Evolutionary conservation across 768 basidiomycete genomes (phyloP), one percentile per base, ranked within the genome.

Genomic region (Chalciporus pseudorubinellus): DNA sequence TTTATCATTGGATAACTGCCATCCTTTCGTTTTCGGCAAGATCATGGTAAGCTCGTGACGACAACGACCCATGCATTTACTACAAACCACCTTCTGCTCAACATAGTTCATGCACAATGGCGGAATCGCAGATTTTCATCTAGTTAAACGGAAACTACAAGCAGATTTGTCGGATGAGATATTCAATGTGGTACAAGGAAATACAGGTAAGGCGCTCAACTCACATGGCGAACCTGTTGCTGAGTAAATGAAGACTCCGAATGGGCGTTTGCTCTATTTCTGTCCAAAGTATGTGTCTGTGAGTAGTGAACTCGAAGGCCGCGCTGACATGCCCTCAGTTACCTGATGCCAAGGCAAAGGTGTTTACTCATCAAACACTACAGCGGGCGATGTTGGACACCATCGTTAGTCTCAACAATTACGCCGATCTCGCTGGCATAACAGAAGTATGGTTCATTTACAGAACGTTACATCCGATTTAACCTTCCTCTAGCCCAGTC

Each of bases 41-140:
- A 73, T 99, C 43, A 97, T 98, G 92, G 94, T 93, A 70, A 57
- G 53, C 19, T 43, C 22, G 34, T n/a, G n/a, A n/a, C 6, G 16
- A 36, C 6, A 36, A 36, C 6, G 34, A 36, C 6, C 34, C 14
- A 16, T n/a, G 10, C 7, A 6, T 6, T n/a, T 16, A 36, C n/a
- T 36, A n/a, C n/a, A 36, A 36, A 36, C 34, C 34, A 4, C 16
- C 5, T 8, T n/a, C 34, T 16, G n/a, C 34, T 36, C 34, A 42
- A 42, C 19, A 4, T 57, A 95, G 93, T 98, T 90, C 72, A 98
- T 98, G 94, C 94, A 95, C 68, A 98, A 97, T 58, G 95, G 95
- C 48, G 85, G 84, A n/a, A 89, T 99, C 49, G 84, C 89, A 39
- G 84, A 91, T 5, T 98, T 98, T 69, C 70, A 70, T 39, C 72